A percentile compares a stretch with the other conserved stretches of the same genome.
Evolutionary conservation across 306 rosid genomes (phyloP).

Genomic region (Prunus fruticosa): DNA sequence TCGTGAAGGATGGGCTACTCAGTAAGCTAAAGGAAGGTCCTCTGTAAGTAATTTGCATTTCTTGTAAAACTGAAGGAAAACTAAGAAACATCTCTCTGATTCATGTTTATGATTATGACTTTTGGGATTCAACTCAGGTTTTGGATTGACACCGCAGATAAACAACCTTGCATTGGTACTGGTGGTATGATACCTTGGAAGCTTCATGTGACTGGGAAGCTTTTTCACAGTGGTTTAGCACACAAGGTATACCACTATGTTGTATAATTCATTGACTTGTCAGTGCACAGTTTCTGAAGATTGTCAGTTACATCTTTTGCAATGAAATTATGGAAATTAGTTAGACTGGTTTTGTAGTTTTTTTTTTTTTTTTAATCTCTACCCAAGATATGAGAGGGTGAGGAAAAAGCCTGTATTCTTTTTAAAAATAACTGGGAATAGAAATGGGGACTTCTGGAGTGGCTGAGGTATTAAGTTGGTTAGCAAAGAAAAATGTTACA

Average conservation of each 20-base stretch:
- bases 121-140: conserved; percentile 43
- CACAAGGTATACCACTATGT: conserved; percentile 51
- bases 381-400: background rate
- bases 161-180: conserved; percentile 92
- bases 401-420: background rate
- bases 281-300: background rate
- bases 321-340: background rate
- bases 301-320: background rate
- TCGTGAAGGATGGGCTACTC: conserved; percentile 76
- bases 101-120: conserved; percentile 17
- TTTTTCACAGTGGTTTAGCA: conserved; percentile 90
- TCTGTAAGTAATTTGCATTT: conserved; percentile 50
- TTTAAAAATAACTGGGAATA: too few species aligned
- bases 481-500: background rate
- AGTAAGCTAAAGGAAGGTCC: conserved; percentile 75
- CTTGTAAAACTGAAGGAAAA: background rate
- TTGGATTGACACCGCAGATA: conserved; percentile 93
- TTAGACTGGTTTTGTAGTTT: background rate
- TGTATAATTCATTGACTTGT: background rate
- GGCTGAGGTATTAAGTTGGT: background rate
- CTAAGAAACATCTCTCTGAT: background rate
- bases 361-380: background rate
- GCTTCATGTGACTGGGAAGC: conserved; percentile 74
- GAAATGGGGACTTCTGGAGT: background rate
- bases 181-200: conserved; percentile 96